These are phyloP conservation scores for Thelephora terrestris DNA, from an alignment of 1,284 basidiomycete species.

Conservation along the genomic window DNA sequence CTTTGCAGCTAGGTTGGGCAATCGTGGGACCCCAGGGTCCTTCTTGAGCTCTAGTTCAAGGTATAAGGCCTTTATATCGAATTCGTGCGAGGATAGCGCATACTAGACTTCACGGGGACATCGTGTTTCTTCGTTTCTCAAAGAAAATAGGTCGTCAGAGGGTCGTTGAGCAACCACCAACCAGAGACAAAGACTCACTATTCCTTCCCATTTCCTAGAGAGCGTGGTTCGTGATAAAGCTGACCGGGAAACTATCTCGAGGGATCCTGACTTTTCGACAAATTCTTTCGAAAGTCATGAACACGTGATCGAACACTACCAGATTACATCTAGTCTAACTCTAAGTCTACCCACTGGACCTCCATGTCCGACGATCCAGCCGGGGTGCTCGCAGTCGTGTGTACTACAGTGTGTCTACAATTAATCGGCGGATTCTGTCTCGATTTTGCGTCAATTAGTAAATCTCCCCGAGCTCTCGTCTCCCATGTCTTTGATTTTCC, in stretches of 20 bases:
- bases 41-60: constrained; percentile 60
- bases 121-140: constrained; percentile 34
- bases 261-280: no score
- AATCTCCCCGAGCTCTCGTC: no score
- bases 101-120: constrained; percentile 49
- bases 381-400: constrained; percentile 9
- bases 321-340: not conserved
- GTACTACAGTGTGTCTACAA: constrained; percentile 10
- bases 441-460: constrained; percentile 16
- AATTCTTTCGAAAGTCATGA: not conserved
- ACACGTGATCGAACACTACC: not conserved
- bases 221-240: not conserved
- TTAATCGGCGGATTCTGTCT: constrained; percentile 13
- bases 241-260: not conserved
- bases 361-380: constrained; percentile 15
- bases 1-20: constrained; percentile 51
- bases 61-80: not conserved
- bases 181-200: constrained; percentile 29
- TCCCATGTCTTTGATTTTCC: no score
- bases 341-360: not conserved
- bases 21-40: constrained; percentile 71
- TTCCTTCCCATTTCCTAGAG: constrained; percentile 39
- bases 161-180: not conserved
- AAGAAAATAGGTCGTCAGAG: constrained; percentile 3
- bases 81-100: constrained; percentile 8